Base-by-base conservation (phyloP, 306 rosid species). In the Abrus pulchellus region DNA sequence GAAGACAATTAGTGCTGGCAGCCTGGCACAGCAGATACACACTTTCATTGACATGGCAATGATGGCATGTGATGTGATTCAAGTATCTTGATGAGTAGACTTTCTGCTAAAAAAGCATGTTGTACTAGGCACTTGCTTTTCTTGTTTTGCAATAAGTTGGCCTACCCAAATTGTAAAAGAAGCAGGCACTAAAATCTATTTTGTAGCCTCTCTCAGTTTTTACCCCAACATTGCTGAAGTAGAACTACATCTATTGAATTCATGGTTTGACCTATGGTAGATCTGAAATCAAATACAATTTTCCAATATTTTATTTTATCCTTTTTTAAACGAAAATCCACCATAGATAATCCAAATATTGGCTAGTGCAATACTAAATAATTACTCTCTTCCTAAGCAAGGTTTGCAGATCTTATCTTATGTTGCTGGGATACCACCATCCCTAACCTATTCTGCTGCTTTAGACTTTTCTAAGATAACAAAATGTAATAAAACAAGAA, bases 51-150 rank as follows among this genome's bases (percentile, higher is more conserved):
- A 69, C 68, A 56, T 72, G 9, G 59, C 7, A 75, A 62, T 76
- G 50, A 32, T 73, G 61, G 76, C 40, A 36, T 36, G 40, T 36
- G 54, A 36, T 60, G 64, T 47, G 65, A 60, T 50, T 36, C 54
- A 69, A 79, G 83, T 79, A 53, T 40, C 64, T 64, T 36, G 69
- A 47, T 29, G 48, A 72, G 34, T 70, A 48, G 45, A 63, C 73
- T 61, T 61, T 28, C 36, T 50, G 32, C 14, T 62, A 44, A 32
- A 63, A 70, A 57, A 80, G 41, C 48, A 38, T 72, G 20, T 80
- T 36, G 40, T 36, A 59, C 63, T 38, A 48, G 30, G 57, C 28
- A 56, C 34, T 77, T 27, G 66, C 33, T 54, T 36, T 30, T 2
- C 40, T 36, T 36, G 48, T 47, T 41, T 41, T 29, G 65, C 57